These are phyloP conservation scores for Saksenaea vasiformis DNA, from an alignment of 371 early-diverging fungal species.

Conservation along the genomic window DNA sequence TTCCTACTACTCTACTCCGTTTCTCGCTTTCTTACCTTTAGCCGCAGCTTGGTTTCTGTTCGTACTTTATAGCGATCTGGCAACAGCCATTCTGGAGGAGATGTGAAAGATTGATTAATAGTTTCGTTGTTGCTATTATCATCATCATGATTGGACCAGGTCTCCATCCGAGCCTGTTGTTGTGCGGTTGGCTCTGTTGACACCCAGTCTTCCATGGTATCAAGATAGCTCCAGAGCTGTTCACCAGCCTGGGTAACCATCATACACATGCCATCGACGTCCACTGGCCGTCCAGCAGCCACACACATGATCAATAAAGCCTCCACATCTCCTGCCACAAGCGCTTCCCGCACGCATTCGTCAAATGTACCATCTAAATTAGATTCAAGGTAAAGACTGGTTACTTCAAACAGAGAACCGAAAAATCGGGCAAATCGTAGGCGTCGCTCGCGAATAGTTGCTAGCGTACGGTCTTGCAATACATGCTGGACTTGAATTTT, in stretches of 20 bases:
- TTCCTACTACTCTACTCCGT: neutral
- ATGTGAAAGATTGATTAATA: neutral
- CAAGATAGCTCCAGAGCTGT: slow-evolving; percentile 40
- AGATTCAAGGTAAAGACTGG: slow-evolving; percentile 48
- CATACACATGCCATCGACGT: slow-evolving; percentile 45
- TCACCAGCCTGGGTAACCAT: slow-evolving; percentile 47
- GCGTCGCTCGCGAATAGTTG: slow-evolving; percentile 9
- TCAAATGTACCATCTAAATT: slow-evolving; percentile 50
- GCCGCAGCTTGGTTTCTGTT: slow-evolving; percentile 30
- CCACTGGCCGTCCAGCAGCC: slow-evolving; percentile 41
- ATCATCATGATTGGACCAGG: neutral
- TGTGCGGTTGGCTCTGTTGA: slow-evolving; percentile 37
- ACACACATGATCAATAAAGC: slow-evolving; percentile 38
- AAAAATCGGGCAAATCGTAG: slow-evolving; percentile 46
- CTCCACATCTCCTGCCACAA: slow-evolving; percentile 46
- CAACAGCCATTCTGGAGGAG: slow-evolving; percentile 50
- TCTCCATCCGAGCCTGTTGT: slow-evolving; percentile 26
- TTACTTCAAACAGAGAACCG: slow-evolving; percentile 44
- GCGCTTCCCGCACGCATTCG: slow-evolving; percentile 47
- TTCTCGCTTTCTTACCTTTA: slow-evolving; percentile 27
- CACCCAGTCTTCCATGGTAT: slow-evolving; percentile 36
- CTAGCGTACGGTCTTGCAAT: neutral
- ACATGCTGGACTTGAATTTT: neutral
- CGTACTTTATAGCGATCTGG: slow-evolving; percentile 46
- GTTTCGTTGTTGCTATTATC: neutral